These are phyloP conservation scores for Diaporthe ilicicola DNA, from an alignment of 2,329 filamentous ascomycete species.

Conservation along the genomic window DNA sequence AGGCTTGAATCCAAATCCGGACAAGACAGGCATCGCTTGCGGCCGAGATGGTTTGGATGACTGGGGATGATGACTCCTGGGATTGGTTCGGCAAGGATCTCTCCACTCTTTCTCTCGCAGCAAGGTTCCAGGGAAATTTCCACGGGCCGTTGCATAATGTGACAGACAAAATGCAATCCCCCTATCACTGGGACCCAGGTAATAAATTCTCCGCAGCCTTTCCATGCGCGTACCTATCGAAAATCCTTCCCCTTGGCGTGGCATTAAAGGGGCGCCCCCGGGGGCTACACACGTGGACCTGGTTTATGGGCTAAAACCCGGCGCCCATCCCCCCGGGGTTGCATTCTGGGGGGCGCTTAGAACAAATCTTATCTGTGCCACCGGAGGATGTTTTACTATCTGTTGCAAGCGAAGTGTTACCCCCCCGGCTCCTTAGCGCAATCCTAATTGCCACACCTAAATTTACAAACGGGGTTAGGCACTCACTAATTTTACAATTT, in stretches of 20 bases:
- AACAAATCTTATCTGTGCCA: conserved; percentile 6
- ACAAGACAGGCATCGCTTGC: not conserved
- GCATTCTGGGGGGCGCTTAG: not conserved
- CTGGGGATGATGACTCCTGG: not conserved
- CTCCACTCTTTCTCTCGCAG: not conserved
- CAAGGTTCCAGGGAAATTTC: not conserved
- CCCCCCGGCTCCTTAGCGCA: too few relatives aligned
- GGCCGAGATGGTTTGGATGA: not conserved
- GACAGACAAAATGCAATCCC: not conserved
- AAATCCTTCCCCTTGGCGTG: not conserved
- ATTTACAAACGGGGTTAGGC: too few relatives aligned
- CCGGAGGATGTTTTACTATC: not conserved
- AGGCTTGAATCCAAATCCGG: not conserved
- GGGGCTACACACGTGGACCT: too few relatives aligned
- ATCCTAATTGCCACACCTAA: too few relatives aligned
- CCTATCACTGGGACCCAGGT: not conserved
- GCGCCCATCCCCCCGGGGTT: not conserved
- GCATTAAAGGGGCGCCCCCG: not conserved
- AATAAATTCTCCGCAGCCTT: not conserved
- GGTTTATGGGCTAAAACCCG: not conserved
- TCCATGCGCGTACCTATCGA: conserved; percentile 10
- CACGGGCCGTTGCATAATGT: conserved; percentile 12
- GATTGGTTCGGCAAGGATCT: conserved; percentile 12
- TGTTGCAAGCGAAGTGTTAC: too few relatives aligned
- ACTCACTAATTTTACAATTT: too few relatives aligned